A percentile compares a stretch with the other conserved stretches of the same genome.
phyloP scores from a whole-genome alignment of 2,329 filamentous ascomycete species.

The Colletotrichum sublineola region DNA sequence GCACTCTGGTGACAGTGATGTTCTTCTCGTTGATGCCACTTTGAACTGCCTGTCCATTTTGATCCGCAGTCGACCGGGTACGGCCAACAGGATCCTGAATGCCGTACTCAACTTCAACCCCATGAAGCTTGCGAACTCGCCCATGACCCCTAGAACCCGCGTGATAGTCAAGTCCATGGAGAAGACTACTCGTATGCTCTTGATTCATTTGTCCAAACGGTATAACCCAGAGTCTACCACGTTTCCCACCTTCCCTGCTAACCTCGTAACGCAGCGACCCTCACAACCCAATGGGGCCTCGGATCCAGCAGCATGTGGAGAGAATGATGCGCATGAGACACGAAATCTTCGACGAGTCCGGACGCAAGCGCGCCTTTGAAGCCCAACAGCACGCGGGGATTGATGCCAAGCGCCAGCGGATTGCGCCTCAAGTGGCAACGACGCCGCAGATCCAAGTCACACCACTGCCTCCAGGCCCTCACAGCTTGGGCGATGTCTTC shows the following conservation, averaged over 20 bases:
- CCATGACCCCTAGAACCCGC: constrained; percentile 82
- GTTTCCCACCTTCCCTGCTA: constrained; percentile 39
- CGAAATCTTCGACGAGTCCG: constrained; percentile 84
- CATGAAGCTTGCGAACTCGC: constrained; percentile 80
- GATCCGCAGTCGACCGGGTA: constrained; percentile 83
- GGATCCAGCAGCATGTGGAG: constrained; percentile 90
- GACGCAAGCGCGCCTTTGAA: constrained; percentile 81
- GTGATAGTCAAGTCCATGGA: constrained; percentile 95
- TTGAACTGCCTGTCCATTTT: constrained; percentile 89
- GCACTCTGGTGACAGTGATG: constrained; percentile 71
- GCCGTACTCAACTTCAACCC: constrained; percentile 93
- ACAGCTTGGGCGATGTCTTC: constrained; percentile 86
- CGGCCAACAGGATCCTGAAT: constrained; percentile 87
- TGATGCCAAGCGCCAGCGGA: constrained; percentile 86
- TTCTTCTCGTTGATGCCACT: constrained; percentile 89
- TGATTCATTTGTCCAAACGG: constrained; percentile 87
- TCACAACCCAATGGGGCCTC: constrained; percentile 78
- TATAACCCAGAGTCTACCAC: constrained; percentile 53
- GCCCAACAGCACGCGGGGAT: constrained; percentile 78
- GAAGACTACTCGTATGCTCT: constrained; percentile 86
- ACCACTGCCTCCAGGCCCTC: constrained; percentile 79
- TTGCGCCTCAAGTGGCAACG: constrained; percentile 53
- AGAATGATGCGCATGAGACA: constrained; percentile 82
- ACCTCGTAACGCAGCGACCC: constrained; percentile 72
- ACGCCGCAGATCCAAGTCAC: constrained; percentile 68